Base-by-base conservation (phyloP, 2,329 filamentous ascomycete species). In the Coniochaeta pulveracea region DNA sequence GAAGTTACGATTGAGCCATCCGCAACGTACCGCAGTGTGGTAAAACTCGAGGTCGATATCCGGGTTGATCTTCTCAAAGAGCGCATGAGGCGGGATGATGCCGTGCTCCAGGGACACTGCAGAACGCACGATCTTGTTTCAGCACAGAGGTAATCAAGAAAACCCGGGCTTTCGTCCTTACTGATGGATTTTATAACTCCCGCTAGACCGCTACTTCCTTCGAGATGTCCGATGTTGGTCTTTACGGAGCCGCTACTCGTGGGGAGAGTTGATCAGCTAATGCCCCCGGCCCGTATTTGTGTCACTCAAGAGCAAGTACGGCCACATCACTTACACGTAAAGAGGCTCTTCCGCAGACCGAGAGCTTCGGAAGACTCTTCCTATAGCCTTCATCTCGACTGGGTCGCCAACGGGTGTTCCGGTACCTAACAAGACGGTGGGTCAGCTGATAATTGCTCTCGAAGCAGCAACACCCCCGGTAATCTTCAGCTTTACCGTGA, bases 141-240 rank as follows among this genome's bases (percentile, higher is more conserved):
- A 34, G 31, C 21, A 17, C 17, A 7, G 28, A 19, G 17, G 6
- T 19, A 4, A 31, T 19, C n/a, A 14, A 6, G 28, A 16, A 29
- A 17, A 10, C 14, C 7, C 28, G 8, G 8, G 16, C 16, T 8
- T 7, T 6, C 17, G 28, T 5, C 5, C 28, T 31, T 31, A 31
- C 28, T 15, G 10, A 44, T 33, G 7, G 37, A 25, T 36, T 47
- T 47, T n/a, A 48, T 16, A 5, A 47, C n/a, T 6, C 40, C 34
- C 2, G 45, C 40, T 1, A 48, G 6, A 11, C 36, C 43, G 19
- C 34, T 34, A 9, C 19, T 28, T 3, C 37, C 44, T 35, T 48
- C 45, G 2, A 42, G 24, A 15, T 48, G 45, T 8, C 46, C 44
- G 12, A 47, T 39, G 24, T 45, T 47, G 10, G 42, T 16, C 19